Percentiles rank a stretch among this genome's conserved stretches.
phyloP scores from a whole-genome alignment of 257 asterid species.

The Solanum raphanifolium region DNA sequence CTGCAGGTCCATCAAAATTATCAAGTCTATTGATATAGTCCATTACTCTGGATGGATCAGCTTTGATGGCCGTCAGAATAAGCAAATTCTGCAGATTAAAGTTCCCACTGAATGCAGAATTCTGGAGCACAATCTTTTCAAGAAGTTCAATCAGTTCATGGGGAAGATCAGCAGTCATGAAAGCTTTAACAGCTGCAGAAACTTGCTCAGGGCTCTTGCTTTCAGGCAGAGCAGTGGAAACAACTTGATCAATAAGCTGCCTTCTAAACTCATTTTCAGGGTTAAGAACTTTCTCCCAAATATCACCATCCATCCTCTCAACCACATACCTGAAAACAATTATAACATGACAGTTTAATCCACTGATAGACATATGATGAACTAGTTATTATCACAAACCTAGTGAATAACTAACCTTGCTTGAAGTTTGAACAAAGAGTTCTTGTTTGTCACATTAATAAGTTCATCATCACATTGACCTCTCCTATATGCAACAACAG shows the following conservation, averaged over 20 bases:
- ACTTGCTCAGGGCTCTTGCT: slow-evolving; percentile 99
- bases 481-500: slow-evolving; percentile 97
- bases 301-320: slow-evolving; percentile 97
- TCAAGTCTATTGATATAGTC: slow-evolving; percentile 94
- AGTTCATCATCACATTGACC: slow-evolving; percentile 99
- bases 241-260: slow-evolving; percentile 98
- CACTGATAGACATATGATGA: neutral
- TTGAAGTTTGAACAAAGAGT: slow-evolving; percentile 91
- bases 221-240: slow-evolving; percentile 98
- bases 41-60: slow-evolving; percentile 97
- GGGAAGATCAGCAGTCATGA: slow-evolving; percentile 99
- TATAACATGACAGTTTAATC: neutral
- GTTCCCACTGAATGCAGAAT: slow-evolving; percentile 98
- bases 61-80: slow-evolving; percentile 91
- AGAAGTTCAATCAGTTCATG: slow-evolving; percentile 97
- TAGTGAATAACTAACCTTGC: slow-evolving; percentile 59
- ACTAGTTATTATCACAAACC: neutral
- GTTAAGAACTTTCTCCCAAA: slow-evolving; percentile 89
- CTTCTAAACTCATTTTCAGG: slow-evolving; percentile 97
- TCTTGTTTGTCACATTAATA: slow-evolving; percentile 87
- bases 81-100: slow-evolving; percentile 90
- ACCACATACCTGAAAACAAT: slow-evolving; percentile 73
- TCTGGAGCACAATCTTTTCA: slow-evolving; percentile 96
- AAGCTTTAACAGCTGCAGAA: slow-evolving; percentile 98
- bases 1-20: slow-evolving; percentile 99